Base-by-base conservation (phyloP, 2,329 filamentous ascomycete genomes). In the Neoscytalidium dimidiatum region DNA sequence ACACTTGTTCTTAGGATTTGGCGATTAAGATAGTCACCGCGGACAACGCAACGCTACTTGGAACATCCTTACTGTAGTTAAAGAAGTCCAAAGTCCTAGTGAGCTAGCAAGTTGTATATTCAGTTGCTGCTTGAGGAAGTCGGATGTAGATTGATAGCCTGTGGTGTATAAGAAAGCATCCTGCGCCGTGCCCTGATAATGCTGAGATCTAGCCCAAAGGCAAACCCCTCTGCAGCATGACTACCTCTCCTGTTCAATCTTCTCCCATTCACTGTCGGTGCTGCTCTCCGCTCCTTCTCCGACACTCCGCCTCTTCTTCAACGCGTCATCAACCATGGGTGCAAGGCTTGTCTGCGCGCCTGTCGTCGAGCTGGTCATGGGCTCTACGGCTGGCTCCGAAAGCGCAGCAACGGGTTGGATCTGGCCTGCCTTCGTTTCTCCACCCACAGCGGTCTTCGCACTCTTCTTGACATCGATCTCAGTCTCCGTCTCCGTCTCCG, bases 241-340 rank as follows among this genome's bases (percentile, higher is more conserved):
- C 60, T 64, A 77, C 72, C 71, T 75, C 23, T 75, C 77, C 66
- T 79, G 81, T 77, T 91, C 90, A 23, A 98, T 90, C 83, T 95
- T 96, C 82, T 97, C 94, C 94, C 94, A 98, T 80, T 98, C 94
- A 73, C 94, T 94, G 80, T 98, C 94, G 4, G 94, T 97, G 78
- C 92, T 94, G 67, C 83, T 73, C 68, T 86, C 84, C 11, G 83
- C 84, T 62, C 83, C 83, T 64, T 82, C 83, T 11, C 80, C 77
- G 64, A 79, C 71, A 67, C 75, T 81, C 71, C 72, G 77, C 66
- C 80, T 77, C 73, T 82, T 82, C 74, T 79, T 80, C 67, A 82
- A 33, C 51, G 78, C 78, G 33, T 76, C 75, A 38, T 77, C 72
- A 28, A 69, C 70, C 19, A 70, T 61, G 23, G 74, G 73, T 33